These are phyloP conservation scores for Plasmodium cynomolgi DNA, from an alignment of 169 alveolate species.

Conservation along the genomic window DNA sequence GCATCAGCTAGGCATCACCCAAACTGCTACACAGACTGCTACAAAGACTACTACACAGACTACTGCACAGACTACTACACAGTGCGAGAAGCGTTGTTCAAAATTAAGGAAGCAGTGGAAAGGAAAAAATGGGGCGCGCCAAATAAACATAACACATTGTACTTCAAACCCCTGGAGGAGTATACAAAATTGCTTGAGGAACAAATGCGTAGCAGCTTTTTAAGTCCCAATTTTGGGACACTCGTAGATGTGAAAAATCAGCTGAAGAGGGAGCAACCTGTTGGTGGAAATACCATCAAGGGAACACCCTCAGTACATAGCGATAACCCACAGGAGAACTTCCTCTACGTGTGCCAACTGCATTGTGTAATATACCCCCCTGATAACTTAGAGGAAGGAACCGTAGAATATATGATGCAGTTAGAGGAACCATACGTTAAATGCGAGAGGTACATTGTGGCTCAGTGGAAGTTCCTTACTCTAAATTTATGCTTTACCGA, in stretches of 20 bases:
- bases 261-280: neutral
- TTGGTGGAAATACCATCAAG: neutral
- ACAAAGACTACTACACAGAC: neutral
- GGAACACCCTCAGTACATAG: neutral
- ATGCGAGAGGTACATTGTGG: neutral
- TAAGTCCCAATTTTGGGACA: neutral
- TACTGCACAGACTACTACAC: neutral
- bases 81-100: neutral
- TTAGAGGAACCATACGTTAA: neutral
- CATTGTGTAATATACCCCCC: constrained; percentile 12
- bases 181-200: neutral
- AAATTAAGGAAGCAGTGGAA: constrained; percentile 6
- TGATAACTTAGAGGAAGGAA: neutral
- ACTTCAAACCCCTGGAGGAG: neutral
- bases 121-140: neutral
- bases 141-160: neutral
- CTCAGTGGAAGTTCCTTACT: neutral
- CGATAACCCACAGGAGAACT: neutral
- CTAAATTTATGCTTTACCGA: constrained; percentile 1
- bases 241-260: neutral
- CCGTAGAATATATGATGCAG: neutral
- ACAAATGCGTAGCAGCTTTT: neutral
- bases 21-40: neutral
- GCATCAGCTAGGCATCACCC: neutral
- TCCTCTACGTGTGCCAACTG: constrained; percentile 13